These are phyloP conservation scores for Carpinus viminea DNA, from an alignment of 306 rosid species.

Conservation along the genomic window DNA sequence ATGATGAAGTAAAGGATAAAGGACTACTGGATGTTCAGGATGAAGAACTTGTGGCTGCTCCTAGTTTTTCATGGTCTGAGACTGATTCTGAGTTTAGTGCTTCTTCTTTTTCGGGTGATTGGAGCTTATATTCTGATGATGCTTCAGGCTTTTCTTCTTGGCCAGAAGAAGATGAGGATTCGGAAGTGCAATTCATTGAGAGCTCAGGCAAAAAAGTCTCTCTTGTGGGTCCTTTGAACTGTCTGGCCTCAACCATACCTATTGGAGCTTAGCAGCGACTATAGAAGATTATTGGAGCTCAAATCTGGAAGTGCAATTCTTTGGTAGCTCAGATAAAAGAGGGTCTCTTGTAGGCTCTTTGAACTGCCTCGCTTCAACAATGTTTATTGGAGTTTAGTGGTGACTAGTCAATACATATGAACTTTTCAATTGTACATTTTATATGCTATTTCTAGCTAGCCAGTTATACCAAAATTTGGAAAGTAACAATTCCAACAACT, in stretches of 20 bases:
- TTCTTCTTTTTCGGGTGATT: background rate
- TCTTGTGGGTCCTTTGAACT: background rate
- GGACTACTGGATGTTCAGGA: background rate
- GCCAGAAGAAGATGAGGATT: conserved; percentile 1
- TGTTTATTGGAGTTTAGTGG: background rate
- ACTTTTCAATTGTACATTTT: conserved; percentile 7
- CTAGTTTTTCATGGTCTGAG: background rate
- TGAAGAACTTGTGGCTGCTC: background rate
- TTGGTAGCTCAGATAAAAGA: background rate
- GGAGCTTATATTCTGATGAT: background rate
- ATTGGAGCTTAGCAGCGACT: background rate
- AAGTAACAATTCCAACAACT: background rate
- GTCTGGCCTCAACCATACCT: background rate
- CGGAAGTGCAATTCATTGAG: background rate
- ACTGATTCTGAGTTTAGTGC: background rate
- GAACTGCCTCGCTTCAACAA: background rate
- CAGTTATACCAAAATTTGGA: background rate
- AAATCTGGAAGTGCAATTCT: too few species aligned
- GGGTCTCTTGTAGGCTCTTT: background rate
- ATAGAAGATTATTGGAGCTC: background rate
- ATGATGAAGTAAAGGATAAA: background rate
- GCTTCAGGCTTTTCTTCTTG: background rate
- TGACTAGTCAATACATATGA: background rate
- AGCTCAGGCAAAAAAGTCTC: background rate
- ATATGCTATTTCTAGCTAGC: background rate